Percentiles rank a stretch among this genome's conserved stretches.
phyloP scores from a whole-genome alignment of 306 rosid species.

The Hippophae tibetana region DNA sequence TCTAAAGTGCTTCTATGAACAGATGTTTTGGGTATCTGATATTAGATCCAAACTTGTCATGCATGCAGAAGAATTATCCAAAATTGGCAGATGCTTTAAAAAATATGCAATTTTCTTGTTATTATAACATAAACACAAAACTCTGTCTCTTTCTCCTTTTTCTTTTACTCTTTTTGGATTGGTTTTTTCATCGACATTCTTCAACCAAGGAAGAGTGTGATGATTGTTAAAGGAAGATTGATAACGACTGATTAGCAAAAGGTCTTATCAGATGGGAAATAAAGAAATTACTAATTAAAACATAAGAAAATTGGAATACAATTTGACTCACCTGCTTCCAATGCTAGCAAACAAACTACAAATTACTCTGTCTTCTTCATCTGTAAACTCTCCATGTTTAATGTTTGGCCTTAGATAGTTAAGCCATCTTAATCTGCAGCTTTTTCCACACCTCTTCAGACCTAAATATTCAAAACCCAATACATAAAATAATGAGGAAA shows the following conservation, averaged over 20 bases:
- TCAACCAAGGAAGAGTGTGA: conserved; percentile 6
- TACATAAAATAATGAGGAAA: background rate
- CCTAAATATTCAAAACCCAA: conserved; percentile 36
- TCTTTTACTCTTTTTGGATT: conserved; percentile 21
- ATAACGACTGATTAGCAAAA: conserved; percentile 5
- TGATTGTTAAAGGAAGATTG: background rate
- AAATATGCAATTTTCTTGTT: background rate
- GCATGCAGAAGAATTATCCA: conserved; percentile 30
- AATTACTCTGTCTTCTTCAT: conserved; percentile 82
- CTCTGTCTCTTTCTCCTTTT: background rate
- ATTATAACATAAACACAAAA: background rate
- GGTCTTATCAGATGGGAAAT: conserved; percentile 6
- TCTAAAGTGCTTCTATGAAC: background rate
- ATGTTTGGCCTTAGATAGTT: conserved; percentile 92
- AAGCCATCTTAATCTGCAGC: conserved; percentile 94
- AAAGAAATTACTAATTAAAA: background rate
- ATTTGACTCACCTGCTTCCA: conserved; percentile 63
- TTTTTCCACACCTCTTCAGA: conserved; percentile 84
- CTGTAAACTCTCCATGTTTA: conserved; percentile 89
- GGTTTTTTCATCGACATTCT: conserved; percentile 7
- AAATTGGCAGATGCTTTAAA: conserved; percentile 20
- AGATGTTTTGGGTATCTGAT: conserved; percentile 17
- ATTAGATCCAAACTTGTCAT: conserved; percentile 38
- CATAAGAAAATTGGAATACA: background rate
- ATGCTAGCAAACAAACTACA: conserved; percentile 73